These are phyloP conservation scores for Metarhizium brunneum DNA, from an alignment of 2,329 filamentous ascomycete genomes.

Conservation along the genomic window DNA sequence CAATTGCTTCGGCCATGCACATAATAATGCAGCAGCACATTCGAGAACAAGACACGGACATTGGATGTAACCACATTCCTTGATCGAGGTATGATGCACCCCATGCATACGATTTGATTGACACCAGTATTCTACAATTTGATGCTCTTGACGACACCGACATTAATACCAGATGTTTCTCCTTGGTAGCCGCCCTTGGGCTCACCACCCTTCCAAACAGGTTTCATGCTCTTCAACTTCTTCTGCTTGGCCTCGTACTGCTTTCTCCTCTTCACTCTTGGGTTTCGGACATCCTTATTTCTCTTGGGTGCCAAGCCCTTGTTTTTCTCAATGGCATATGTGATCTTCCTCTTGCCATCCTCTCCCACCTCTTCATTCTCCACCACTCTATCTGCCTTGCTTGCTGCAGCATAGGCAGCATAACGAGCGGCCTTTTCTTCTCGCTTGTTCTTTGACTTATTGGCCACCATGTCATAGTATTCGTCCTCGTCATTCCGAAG, in stretches of 20 bases:
- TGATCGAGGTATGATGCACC: not conserved
- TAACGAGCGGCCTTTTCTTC: conserved; percentile 57
- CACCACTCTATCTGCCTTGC: conserved; percentile 53
- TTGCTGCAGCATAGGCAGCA: conserved; percentile 49
- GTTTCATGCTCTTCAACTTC: conserved; percentile 82
- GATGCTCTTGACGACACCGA: conserved; percentile 81
- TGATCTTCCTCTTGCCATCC: conserved; percentile 87
- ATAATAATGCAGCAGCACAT: not conserved
- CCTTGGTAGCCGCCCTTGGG: conserved; percentile 79
- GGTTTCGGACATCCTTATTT: conserved; percentile 92
- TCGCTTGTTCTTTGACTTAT: conserved; percentile 59
- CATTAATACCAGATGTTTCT: conserved; percentile 93
- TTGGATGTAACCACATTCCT: not conserved
- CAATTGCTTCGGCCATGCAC: not conserved
- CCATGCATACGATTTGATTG: not conserved
- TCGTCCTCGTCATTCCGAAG: conserved; percentile 56
- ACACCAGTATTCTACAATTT: conserved; percentile 53
- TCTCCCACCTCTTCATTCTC: conserved; percentile 61
- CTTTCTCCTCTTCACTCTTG: conserved; percentile 95
- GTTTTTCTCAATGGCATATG: conserved; percentile 93
- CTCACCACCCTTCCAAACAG: conserved; percentile 78
- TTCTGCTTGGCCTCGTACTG: conserved; percentile 96
- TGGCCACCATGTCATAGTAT: conserved; percentile 85
- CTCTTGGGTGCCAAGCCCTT: conserved; percentile 84
- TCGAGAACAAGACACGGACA: too few relatives aligned